Conservation (phyloP, 2,329 filamentous ascomycete genomes). For the Ophiocordyceps camponoti-saundersi region DNA sequence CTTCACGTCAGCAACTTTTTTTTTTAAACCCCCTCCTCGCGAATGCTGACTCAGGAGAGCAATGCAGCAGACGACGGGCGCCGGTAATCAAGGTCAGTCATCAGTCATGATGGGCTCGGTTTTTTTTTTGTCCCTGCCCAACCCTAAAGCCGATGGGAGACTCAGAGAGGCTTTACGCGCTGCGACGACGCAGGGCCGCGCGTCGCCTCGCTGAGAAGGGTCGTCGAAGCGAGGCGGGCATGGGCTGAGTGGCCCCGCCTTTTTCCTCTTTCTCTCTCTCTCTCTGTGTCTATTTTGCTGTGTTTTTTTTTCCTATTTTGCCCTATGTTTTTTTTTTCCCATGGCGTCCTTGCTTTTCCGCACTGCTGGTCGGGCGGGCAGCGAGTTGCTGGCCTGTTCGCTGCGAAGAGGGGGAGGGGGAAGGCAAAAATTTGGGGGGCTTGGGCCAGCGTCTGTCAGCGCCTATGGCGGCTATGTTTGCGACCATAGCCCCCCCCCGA, state of each 20-base stretch:
- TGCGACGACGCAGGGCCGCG: not conserved
- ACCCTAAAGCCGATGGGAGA: not conserved
- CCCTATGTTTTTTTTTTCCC: not conserved
- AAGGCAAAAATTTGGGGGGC: not conserved
- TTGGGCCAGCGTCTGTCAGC: not conserved
- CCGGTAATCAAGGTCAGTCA: conserved; percentile 7
- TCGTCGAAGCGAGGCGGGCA: not conserved
- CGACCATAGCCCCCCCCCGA: not conserved
- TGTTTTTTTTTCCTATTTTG: not conserved
- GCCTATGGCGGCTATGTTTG: not conserved
- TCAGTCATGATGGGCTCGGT: not conserved
- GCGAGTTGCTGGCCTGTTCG: not conserved
- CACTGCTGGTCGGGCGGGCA: not conserved
- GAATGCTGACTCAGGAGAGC: conserved; percentile 9
- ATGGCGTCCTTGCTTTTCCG: too few species aligned
- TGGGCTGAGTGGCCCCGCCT: not conserved
- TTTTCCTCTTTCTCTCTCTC: not conserved
- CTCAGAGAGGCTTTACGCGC: not conserved
- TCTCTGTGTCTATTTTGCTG: not conserved
- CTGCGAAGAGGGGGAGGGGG: too few species aligned
- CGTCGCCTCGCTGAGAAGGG: not conserved
- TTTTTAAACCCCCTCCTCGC: conserved; percentile 3
- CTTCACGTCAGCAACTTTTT: conserved; percentile 9
- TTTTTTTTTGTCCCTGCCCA: not conserved
- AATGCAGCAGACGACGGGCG: conserved; percentile 7